Conservation (phyloP, 1,139 yeast genomes). For the Zygosaccharomyces sapae region DNA sequence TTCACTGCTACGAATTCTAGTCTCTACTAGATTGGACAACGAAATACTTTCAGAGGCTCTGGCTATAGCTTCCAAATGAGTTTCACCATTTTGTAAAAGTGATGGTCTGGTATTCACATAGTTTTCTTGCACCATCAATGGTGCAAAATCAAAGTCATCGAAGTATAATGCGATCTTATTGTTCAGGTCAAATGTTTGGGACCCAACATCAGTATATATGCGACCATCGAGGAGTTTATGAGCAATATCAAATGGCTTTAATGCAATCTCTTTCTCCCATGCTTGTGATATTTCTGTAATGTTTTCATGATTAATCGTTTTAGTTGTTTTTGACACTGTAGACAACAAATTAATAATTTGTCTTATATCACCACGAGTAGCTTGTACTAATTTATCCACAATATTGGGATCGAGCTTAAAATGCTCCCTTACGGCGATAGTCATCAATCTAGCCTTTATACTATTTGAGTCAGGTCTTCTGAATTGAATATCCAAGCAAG, state of each 20-base stretch:
- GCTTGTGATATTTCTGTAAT: constrained; percentile 53
- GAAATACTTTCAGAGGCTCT: constrained; percentile 84
- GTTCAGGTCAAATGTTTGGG: constrained; percentile 54
- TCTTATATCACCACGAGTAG: constrained; percentile 87
- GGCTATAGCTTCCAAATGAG: constrained; percentile 61
- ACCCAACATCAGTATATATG: constrained; percentile 48
- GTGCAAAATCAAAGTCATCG: constrained; percentile 91
- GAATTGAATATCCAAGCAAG: constrained; percentile 77
- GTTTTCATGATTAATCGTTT: constrained; percentile 51
- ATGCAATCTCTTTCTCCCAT: constrained; percentile 87
- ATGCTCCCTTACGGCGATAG: constrained; percentile 82
- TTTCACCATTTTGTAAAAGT: constrained; percentile 39
- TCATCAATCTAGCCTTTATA: constrained; percentile 78
- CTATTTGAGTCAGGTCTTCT: constrained; percentile 83
- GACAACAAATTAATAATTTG: constrained; percentile 88
- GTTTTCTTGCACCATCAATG: constrained; percentile 94
- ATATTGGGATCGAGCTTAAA: constrained; percentile 74
- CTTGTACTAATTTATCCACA: constrained; percentile 77
- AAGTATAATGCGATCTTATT: constrained; percentile 87
- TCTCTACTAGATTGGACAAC: constrained; percentile 73
- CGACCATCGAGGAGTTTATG: constrained; percentile 64
- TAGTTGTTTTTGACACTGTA: constrained; percentile 72
- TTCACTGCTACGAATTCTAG: constrained; percentile 79
- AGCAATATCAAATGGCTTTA: constrained; percentile 89
- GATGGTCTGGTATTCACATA: constrained; percentile 64